Percentiles rank a stretch among this genome's conserved stretches.
Conservation (phyloP, 305 asterid species). For the Solanum hybrid region DNA sequence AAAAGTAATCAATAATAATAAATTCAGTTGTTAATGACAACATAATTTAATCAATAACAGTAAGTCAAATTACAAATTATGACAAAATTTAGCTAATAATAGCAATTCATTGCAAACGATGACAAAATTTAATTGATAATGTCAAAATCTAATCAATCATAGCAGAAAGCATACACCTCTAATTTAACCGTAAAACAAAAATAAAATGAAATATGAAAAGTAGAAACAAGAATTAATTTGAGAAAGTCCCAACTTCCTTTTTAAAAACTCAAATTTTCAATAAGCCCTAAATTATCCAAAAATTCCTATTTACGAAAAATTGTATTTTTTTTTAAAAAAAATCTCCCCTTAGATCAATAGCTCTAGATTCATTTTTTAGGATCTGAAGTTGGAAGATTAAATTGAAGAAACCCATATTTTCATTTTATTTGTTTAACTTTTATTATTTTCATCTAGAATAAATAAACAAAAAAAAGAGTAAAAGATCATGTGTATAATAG, state of each 20-base stretch:
- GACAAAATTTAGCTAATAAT: no score
- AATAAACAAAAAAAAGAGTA: no score
- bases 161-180: background rate
- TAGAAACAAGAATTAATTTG: background rate
- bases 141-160: no score
- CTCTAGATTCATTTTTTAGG: background rate
- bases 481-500: background rate
- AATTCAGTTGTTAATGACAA: no score
- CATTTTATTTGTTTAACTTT: background rate
- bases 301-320: background rate
- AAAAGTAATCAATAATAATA: no score
- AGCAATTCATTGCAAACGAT: no score
- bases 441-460: background rate
- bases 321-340: background rate
- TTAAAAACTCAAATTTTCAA: no score
- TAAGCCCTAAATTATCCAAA: background rate
- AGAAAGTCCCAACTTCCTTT: background rate
- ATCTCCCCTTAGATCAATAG: background rate
- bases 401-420: background rate
- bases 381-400: background rate
- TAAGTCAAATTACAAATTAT: no score
- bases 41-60: no score
- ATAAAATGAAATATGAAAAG: background rate
- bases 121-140: no score
- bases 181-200: background rate